These are phyloP conservation scores for Cladosporium phlei DNA, from an alignment of 2,329 filamentous ascomycete genomes.

Conservation along the genomic window DNA sequence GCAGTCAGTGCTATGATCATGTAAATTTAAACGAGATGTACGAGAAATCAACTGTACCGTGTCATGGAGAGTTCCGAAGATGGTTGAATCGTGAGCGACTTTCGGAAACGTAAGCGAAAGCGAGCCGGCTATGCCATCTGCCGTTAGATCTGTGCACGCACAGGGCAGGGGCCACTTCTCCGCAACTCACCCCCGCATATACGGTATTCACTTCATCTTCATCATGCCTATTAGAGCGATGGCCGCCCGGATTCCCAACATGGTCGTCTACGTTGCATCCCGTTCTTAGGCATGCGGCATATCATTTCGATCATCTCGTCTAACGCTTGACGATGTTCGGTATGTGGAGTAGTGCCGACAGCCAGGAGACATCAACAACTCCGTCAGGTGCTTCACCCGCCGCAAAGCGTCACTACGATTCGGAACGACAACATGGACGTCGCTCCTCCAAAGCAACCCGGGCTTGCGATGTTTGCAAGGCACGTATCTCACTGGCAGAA, in stretches of 20 bases:
- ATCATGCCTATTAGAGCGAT: no score
- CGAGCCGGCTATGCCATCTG: no score
- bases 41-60: no score
- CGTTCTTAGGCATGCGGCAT: neutral
- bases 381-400: neutral
- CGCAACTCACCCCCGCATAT: no score
- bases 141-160: no score
- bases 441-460: slow-evolving; percentile 9
- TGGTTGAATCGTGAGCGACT: no score
- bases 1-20: neutral
- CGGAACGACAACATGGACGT: neutral
- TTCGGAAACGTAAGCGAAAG: no score
- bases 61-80: no score
- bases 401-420: slow-evolving; percentile 2
- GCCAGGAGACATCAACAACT: neutral
- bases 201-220: no score
- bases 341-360: slow-evolving; percentile 2
- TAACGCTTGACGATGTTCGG: neutral
- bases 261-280: neutral
- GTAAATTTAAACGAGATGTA: neutral
- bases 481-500: neutral
- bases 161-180: no score
- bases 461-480: slow-evolving; percentile 12
- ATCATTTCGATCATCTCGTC: neutral
- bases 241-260: slow-evolving; percentile 1